A percentile compares a stretch with the other conserved stretches of the same genome.
These are phyloP conservation scores for Epichloe scottii DNA, from an alignment of 2,329 filamentous ascomycete species.

Conservation along the genomic window DNA sequence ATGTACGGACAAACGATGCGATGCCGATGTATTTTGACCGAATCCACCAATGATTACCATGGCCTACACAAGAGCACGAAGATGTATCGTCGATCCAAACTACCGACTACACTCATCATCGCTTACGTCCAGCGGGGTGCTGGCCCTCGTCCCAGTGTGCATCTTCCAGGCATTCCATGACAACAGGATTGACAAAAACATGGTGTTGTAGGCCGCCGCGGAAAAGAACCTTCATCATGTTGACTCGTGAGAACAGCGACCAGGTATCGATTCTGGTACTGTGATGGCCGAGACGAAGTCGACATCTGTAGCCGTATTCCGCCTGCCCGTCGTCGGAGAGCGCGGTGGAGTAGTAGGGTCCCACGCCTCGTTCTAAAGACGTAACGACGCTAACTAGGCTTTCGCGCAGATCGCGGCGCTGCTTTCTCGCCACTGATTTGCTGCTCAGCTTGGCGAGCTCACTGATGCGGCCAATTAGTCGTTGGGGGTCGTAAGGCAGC, in stretches of 20 bases:
- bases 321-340: constrained; percentile 28
- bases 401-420: constrained; percentile 34
- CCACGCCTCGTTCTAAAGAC: constrained; percentile 40
- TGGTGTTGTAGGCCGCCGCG: constrained; percentile 30
- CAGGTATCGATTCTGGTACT: constrained; percentile 36
- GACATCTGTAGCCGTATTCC: constrained; percentile 41
- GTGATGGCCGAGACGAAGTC: constrained; percentile 33
- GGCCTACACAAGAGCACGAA: too few species aligned
- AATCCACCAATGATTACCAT: too few species aligned
- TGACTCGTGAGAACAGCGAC: constrained; percentile 36
- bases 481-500: constrained; percentile 38
- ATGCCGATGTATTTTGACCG: too few species aligned
- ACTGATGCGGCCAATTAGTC: constrained; percentile 33
- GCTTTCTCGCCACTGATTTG: constrained; percentile 37
- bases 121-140: background rate
- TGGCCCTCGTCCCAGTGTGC: constrained; percentile 19
- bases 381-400: constrained; percentile 39
- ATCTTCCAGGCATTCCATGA: constrained; percentile 25
- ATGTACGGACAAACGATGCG: too few species aligned
- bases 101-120: background rate
- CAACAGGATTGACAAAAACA: constrained; percentile 25
- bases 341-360: constrained; percentile 41
- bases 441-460: constrained; percentile 34
- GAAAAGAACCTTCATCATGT: constrained; percentile 35
- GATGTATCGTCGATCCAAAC: too few species aligned